A percentile compares a stretch with the other conserved stretches of the same genome.
Evolutionary conservation across 495 filamentous ascomycete species (phyloP).

Genomic region (Lentithecium fluviatile): DNA sequence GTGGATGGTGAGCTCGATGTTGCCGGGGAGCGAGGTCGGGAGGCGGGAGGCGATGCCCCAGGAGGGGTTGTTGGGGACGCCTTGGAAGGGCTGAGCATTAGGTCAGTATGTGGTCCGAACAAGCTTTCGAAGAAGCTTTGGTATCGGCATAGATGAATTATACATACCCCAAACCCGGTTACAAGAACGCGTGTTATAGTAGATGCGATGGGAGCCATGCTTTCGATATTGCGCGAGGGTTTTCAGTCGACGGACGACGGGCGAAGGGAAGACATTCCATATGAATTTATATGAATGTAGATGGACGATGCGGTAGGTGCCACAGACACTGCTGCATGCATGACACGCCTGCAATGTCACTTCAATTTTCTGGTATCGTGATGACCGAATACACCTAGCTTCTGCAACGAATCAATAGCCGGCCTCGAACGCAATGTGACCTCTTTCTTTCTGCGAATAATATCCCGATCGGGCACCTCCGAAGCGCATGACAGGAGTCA

Average conservation of each 20-base stretch:
- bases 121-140: neutral
- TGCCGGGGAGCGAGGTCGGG: neutral
- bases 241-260: neutral
- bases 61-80: constrained; percentile 22
- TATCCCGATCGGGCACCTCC: too few relatives aligned
- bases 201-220: constrained; percentile 11
- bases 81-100: constrained; percentile 4
- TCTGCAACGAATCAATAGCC: too few relatives aligned
- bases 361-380: too few relatives aligned
- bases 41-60: constrained; percentile 17
- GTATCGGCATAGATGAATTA: neutral
- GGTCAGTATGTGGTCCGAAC: neutral
- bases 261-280: neutral
- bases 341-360: too few relatives aligned
- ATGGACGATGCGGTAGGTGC: too few relatives aligned
- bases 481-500: too few relatives aligned
- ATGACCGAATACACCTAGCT: too few relatives aligned
- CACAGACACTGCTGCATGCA: too few relatives aligned
- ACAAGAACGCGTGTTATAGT: constrained; percentile 29
- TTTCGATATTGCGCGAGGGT: neutral
- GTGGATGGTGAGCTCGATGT: constrained; percentile 26
- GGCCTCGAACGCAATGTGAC: too few relatives aligned
- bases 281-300: too few relatives aligned
- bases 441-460: too few relatives aligned
- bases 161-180: constrained; percentile 38